Percentiles rank a stretch among this genome's conserved stretches.
phyloP scores from a whole-genome alignment of 345 rosid genomes.

The Cardamine resedifolia region DNA sequence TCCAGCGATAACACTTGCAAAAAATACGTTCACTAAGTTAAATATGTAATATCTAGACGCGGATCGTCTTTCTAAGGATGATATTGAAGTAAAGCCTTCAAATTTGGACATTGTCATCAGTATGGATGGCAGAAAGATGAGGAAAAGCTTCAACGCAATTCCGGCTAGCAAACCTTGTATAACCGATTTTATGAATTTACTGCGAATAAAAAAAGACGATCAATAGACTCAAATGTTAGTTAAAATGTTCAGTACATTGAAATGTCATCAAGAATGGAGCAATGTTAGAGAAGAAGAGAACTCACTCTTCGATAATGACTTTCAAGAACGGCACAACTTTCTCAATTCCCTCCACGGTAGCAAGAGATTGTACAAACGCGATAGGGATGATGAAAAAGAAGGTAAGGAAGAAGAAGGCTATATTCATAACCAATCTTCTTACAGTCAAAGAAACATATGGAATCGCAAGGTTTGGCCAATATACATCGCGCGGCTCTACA shows the following conservation, averaged over 20 bases:
- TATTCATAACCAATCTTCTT: slow-evolving; percentile 64
- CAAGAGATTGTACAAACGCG: slow-evolving; percentile 85
- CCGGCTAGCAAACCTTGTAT: slow-evolving; percentile 91
- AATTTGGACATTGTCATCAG: slow-evolving; percentile 96
- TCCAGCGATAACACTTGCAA: slow-evolving; percentile 66
- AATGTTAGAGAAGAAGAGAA: slow-evolving; percentile 23
- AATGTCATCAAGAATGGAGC: background rate
- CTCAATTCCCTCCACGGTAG: slow-evolving; percentile 80
- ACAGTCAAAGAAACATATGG: slow-evolving; percentile 76
- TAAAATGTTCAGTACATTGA: background rate
- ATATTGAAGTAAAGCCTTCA: slow-evolving; percentile 79
- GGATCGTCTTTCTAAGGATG: slow-evolving; percentile 81
- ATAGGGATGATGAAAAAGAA: slow-evolving; percentile 96
- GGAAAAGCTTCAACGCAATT: slow-evolving; percentile 85
- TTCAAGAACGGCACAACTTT: slow-evolving; percentile 67
- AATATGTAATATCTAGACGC: slow-evolving; percentile 88
- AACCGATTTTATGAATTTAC: slow-evolving; percentile 61
- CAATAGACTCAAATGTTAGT: background rate
- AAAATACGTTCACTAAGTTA: slow-evolving; percentile 78
- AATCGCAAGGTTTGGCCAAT: slow-evolving; percentile 81
- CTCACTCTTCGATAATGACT: slow-evolving; percentile 66
- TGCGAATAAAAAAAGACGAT: slow-evolving; percentile 40
- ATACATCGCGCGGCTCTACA: slow-evolving; percentile 90
- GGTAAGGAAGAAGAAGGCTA: slow-evolving; percentile 94
- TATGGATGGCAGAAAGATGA: slow-evolving; percentile 88